A percentile compares a stretch with the other conserved stretches of the same genome.
phyloP scores from a whole-genome alignment of 2,329 filamentous ascomycete species.

The Colletotrichum somersetense region DNA sequence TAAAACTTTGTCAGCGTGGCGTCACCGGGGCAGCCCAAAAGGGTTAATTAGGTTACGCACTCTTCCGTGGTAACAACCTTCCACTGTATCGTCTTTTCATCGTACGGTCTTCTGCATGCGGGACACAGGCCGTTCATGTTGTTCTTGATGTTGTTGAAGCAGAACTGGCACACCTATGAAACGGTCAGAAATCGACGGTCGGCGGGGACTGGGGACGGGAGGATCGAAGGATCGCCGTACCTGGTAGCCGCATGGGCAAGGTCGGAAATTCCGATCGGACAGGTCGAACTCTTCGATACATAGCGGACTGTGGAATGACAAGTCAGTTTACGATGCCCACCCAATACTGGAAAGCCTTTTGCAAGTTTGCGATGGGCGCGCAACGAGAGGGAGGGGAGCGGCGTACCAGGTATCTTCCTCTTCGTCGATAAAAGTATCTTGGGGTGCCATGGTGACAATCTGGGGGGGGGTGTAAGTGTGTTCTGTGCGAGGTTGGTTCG shows the following conservation, averaged over 20 bases:
- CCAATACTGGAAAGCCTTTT: conserved; percentile 2
- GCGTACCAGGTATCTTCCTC: conserved; percentile 77
- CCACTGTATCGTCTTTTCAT: conserved; percentile 97
- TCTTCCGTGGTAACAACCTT: conserved; percentile 96
- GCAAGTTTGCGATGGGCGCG: conserved; percentile 8
- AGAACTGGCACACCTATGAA: conserved; percentile 95
- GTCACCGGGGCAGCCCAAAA: conserved; percentile 4
- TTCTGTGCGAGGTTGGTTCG: conserved; percentile 26
- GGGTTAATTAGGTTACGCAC: conserved; percentile 66
- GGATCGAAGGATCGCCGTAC: conserved; percentile 63
- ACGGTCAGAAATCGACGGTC: conserved; percentile 27
- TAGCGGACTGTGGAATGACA: conserved; percentile 76
- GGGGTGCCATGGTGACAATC: conserved; percentile 69
- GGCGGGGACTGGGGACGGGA: background rate
- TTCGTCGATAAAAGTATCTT: conserved; percentile 79
- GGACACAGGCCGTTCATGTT: conserved; percentile 98
- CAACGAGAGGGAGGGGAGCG: conserved; percentile 27
- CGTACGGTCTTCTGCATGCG: conserved; percentile 95
- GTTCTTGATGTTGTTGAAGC: conserved; percentile 98
- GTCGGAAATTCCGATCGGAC: conserved; percentile 95
- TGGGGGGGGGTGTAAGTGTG: conserved; percentile 39
- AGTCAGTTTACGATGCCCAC: conserved; percentile 44
- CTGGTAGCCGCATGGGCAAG: conserved; percentile 98
- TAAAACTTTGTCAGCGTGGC: conserved; percentile 53
- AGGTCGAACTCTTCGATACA: conserved; percentile 99